Conservation (phyloP, 164 flowering plant species). For the Berberis thunbergii region DNA sequence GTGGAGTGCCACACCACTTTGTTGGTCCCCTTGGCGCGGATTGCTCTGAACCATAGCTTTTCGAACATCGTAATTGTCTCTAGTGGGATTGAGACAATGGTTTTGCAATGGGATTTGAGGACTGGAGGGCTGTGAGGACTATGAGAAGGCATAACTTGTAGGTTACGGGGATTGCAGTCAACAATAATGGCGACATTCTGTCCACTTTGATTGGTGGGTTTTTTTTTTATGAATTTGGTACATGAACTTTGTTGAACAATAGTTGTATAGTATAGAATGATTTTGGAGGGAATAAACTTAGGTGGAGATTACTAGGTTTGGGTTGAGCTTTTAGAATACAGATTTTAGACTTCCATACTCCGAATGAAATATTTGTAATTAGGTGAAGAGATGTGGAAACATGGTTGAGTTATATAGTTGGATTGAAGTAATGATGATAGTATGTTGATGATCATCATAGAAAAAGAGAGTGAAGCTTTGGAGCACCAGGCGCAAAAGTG, state of each 20-base stretch:
- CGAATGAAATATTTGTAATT: neutral
- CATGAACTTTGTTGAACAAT: neutral
- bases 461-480: too few relatives aligned
- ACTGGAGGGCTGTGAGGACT: slow-evolving; percentile 50
- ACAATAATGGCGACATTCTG: slow-evolving; percentile 49
- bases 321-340: neutral
- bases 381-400: neutral
- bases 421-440: neutral
- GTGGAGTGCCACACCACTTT: slow-evolving; percentile 55
- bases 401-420: neutral
- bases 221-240: neutral
- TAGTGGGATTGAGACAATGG: slow-evolving; percentile 89
- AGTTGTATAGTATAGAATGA: neutral
- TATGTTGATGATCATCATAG: neutral
- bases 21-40: slow-evolving; percentile 91
- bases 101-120: slow-evolving; percentile 75
- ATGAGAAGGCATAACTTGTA: slow-evolving; percentile 79
- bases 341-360: neutral
- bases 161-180: slow-evolving; percentile 71
- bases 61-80: slow-evolving; percentile 82
- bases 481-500: too few relatives aligned
- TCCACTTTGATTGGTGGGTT: slow-evolving; percentile 84
- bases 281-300: too few relatives aligned
- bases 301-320: neutral
- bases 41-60: slow-evolving; percentile 50